Evolutionary conservation across 1,139 yeast genomes (phyloP), one percentile per base, ranked within the genome.

Genomic region (Yamadazyma spencermartinsiae): DNA sequence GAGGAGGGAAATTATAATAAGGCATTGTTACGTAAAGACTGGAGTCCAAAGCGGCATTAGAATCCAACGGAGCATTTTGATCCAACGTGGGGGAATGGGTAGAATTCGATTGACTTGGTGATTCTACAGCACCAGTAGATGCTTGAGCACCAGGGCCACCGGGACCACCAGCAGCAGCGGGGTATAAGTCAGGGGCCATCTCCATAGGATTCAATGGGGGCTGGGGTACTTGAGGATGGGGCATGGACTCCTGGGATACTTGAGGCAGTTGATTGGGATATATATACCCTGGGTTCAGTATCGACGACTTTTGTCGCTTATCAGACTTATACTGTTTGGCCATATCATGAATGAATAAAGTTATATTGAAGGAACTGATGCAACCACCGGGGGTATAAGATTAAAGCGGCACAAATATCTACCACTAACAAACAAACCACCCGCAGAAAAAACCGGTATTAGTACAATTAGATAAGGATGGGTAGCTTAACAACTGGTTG

Each of bases 261-360:
- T 23, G 26, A 7, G 30, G n/a, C 30, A 35, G 34, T 27, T 43
- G 49, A 26, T 49, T 55, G 14, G 50, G 54, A 42, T 60, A 61
- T 43, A 63, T 61, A 44, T 59, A 63, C 20, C 66, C 63, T 17
- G 58, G 50, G 45, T 60, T 65, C 69, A 63, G 69, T 35, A 64
- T 41, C 31, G 68, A 65, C 41, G 71, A 65, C 49, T 68, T 68
- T 56, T 67, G 74, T 44, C 74, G 71, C 50, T 68, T 68, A 50
- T 68, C 74, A 27, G 67, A 49, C 51, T 57, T 53, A 41, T 51
- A 45, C 39, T 54, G 53, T 43, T 51, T 54, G 32, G 52, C 55
- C 61, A 56, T 55, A 40, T 49, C 51, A 51, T 46, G 45, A 38
- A 28, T 28, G 17, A 28, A 23, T 12, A 23, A 6, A 5, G 26